phyloP scores from a whole-genome alignment of 2,329 filamentous ascomycete species.

The Scedosporium dehoogii region DNA sequence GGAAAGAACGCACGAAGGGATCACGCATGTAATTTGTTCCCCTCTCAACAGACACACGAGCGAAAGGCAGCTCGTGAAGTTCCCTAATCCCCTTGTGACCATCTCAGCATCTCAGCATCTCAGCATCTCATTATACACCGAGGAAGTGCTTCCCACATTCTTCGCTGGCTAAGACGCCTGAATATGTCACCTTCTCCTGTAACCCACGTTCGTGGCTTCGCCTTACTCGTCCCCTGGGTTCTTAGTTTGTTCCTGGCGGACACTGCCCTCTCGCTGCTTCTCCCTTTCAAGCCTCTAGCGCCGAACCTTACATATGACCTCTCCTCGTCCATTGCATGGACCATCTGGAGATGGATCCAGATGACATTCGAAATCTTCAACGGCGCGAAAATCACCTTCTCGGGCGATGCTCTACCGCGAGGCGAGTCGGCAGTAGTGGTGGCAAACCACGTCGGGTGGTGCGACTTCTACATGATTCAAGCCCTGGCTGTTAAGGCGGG shows the following conservation, averaged over 20 bases:
- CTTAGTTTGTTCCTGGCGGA: slow-evolving; percentile 41
- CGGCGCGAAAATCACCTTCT: slow-evolving; percentile 40
- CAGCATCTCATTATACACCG: no score
- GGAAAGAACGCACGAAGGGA: no score
- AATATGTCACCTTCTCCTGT: slow-evolving; percentile 13
- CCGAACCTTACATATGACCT: slow-evolving; percentile 41
- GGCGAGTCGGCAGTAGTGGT: slow-evolving; percentile 52
- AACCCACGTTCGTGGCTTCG: slow-evolving; percentile 30
- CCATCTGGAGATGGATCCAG: slow-evolving; percentile 49
- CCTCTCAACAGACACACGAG: no score
- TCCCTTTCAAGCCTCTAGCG: slow-evolving; percentile 34
- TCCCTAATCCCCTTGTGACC: no score
- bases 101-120: no score
- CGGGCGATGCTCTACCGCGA: slow-evolving; percentile 38
- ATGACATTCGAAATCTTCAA: slow-evolving; percentile 44
- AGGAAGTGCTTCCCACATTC: background rate
- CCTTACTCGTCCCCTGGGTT: slow-evolving; percentile 41
- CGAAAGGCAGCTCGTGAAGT: no score
- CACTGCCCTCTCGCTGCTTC: slow-evolving; percentile 35
- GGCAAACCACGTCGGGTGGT: slow-evolving; percentile 51
- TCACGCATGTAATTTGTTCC: no score
- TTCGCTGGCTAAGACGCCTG: background rate
- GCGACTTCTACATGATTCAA: slow-evolving; percentile 57
- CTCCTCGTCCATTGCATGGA: slow-evolving; percentile 43
- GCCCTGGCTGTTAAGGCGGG: slow-evolving; percentile 39